Evolutionary conservation across 371 early-diverging fungal species (phyloP).

Genomic region (Zopfochytrium polystomum): DNA sequence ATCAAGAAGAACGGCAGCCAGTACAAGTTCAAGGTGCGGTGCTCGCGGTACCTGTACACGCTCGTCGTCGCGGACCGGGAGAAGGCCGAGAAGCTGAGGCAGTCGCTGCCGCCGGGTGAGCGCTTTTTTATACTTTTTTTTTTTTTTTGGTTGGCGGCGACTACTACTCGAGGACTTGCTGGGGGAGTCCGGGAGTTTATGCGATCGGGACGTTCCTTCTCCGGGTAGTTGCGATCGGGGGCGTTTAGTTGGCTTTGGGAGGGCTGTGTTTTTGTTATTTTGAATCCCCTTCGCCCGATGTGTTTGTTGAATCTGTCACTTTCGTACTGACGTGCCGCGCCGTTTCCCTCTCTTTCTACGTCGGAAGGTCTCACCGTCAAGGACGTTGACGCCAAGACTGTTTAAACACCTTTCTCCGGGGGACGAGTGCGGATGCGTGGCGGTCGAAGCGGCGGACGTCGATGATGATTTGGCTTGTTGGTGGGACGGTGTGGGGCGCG

Average conservation of each 20-base stretch:
- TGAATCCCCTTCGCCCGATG: not conserved
- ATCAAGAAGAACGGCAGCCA: constrained; percentile 95
- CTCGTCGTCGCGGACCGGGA: constrained; percentile 90
- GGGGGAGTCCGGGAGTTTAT: not conserved
- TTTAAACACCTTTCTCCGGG: not conserved
- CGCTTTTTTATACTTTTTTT: not conserved
- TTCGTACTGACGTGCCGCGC: not conserved
- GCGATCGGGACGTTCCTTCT: too few relatives aligned
- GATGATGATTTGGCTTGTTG: too few relatives aligned
- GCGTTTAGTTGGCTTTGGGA: too few relatives aligned
- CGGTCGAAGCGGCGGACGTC: too few relatives aligned
- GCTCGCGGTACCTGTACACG: constrained; percentile 97
- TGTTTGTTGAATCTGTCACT: not conserved
- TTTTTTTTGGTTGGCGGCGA: too few relatives aligned
- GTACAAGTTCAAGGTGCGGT: constrained; percentile 98
- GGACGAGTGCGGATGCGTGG: too few relatives aligned
- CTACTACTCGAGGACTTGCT: not conserved
- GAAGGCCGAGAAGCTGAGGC: constrained; percentile 95
- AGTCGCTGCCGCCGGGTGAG: constrained; percentile 49
- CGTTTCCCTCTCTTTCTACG: not conserved
- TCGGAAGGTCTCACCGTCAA: constrained; percentile 1
- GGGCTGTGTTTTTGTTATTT: not conserved
- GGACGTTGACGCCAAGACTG: constrained; percentile 7
- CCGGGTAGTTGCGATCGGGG: too few relatives aligned
- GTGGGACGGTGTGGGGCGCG: too few relatives aligned